Conservation (phyloP, 2,329 filamentous ascomycete species). For the Stromatinia cepivora region DNA sequence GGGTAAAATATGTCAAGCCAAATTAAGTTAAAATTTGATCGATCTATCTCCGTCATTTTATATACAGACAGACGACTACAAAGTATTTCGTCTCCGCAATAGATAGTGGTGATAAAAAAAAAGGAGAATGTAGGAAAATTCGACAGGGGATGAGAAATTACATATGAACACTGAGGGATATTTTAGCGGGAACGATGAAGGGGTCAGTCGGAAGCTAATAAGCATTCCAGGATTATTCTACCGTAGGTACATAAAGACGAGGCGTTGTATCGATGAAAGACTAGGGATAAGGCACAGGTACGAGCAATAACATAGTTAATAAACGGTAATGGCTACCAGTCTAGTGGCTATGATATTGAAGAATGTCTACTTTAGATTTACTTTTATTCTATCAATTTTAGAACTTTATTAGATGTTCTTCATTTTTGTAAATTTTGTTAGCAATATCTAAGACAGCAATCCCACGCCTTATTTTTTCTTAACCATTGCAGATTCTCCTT, state of each 20-base stretch:
- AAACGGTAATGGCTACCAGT: not conserved
- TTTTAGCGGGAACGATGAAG: conserved; percentile 3
- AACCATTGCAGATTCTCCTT: not conserved
- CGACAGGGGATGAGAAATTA: not conserved
- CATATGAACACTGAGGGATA: not conserved
- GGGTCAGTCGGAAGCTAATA: not conserved
- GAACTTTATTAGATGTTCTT: not conserved
- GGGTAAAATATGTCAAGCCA: not conserved
- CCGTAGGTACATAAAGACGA: not conserved
- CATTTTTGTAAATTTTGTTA: not conserved
- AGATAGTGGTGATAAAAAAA: not conserved
- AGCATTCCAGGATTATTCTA: not conserved
- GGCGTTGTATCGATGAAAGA: not conserved
- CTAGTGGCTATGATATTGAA: not conserved
- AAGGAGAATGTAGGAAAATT: not conserved
- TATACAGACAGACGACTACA: not conserved
- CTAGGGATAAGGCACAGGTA: conserved; percentile 12
- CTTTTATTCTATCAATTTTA: not conserved
- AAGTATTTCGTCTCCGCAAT: not conserved
- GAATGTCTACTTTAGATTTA: not conserved
- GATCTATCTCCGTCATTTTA: not conserved
- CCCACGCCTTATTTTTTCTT: not conserved
- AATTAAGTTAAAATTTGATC: not conserved
- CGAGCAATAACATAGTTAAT: not conserved
- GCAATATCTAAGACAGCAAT: not conserved